Percentiles rank a stretch among this genome's conserved stretches.
Evolutionary conservation across 2,329 filamentous ascomycete genomes (phyloP).

Genomic region (Paraphoma sp.): DNA sequence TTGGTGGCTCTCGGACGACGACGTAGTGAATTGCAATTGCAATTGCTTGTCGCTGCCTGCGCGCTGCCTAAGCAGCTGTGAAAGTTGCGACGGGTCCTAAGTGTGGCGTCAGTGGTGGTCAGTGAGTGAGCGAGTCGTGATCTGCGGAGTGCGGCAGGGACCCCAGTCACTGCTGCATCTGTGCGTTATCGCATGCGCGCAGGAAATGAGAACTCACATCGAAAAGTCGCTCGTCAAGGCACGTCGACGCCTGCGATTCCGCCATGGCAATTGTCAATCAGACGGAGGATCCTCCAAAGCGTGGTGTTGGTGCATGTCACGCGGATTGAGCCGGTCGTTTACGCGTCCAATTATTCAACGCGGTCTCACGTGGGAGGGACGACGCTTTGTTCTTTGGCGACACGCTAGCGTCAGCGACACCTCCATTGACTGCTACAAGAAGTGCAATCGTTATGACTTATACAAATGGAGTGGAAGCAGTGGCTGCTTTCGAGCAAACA

Average conservation of each 20-base stretch:
- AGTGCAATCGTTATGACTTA: neutral
- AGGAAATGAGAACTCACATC: conserved; percentile 41
- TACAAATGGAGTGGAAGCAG: no score
- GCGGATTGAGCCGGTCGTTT: conserved; percentile 11
- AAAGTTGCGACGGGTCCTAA: conserved; percentile 47
- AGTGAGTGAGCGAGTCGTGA: conserved; percentile 20
- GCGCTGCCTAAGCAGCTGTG: conserved; percentile 44
- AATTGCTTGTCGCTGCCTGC: conserved; percentile 30
- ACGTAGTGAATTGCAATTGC: conserved; percentile 34
- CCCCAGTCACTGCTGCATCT: conserved; percentile 11
- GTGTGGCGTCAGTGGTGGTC: conserved; percentile 25
- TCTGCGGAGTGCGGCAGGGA: conserved; percentile 35
- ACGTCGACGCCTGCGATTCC: conserved; percentile 36
- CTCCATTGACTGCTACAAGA: neutral
- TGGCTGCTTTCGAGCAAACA: no score
- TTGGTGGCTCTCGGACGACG: conserved; percentile 26
- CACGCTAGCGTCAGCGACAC: neutral
- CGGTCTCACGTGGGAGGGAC: conserved; percentile 20
- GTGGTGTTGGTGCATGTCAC: conserved; percentile 20
- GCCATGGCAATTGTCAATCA: conserved; percentile 31
- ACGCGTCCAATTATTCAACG: conserved; percentile 23
- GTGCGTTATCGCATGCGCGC: conserved; percentile 18
- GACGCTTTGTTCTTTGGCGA: neutral
- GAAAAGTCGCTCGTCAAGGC: conserved; percentile 38
- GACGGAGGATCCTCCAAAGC: conserved; percentile 6